Conservation (phyloP, 768 basidiomycete species). For the Mycena haematopus region DNA sequence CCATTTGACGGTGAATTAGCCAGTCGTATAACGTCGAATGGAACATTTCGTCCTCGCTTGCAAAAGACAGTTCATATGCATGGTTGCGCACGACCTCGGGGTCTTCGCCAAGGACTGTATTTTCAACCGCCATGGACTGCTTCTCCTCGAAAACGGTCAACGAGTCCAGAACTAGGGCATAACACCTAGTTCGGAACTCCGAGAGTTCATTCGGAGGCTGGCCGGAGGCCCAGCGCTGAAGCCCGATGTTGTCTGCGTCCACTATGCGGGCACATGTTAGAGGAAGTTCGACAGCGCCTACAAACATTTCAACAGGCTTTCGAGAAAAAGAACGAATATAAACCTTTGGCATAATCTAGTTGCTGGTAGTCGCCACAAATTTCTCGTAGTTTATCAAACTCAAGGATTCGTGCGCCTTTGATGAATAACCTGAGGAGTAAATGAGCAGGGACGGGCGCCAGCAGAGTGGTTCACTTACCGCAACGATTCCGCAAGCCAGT, state of each 20-base stretch:
- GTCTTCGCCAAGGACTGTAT: constrained; percentile 47
- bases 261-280: constrained; percentile 80
- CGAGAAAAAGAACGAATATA: not conserved
- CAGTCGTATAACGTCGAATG: constrained; percentile 95
- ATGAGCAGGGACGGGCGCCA: constrained; percentile 15
- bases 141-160: constrained; percentile 80
- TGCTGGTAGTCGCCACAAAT: constrained; percentile 90
- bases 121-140: constrained; percentile 32
- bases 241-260: constrained; percentile 77
- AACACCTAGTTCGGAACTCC: constrained; percentile 73
- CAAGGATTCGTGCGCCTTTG: constrained; percentile 85
- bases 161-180: constrained; percentile 84
- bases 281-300: constrained; percentile 87
- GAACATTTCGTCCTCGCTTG: constrained; percentile 89
- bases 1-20: constrained; percentile 79
- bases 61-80: constrained; percentile 87
- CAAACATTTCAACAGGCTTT: not conserved
- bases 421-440: constrained; percentile 70
- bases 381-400: constrained; percentile 84
- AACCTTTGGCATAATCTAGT: constrained; percentile 83
- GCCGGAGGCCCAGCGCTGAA: constrained; percentile 79
- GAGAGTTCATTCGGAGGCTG: constrained; percentile 58
- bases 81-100: constrained; percentile 78
- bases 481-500: constrained; percentile 85
- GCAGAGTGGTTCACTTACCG: constrained; percentile 53